These are phyloP conservation scores for Arachis hypogaea DNA, from an alignment of 306 rosid species.

Conservation along the genomic window DNA sequence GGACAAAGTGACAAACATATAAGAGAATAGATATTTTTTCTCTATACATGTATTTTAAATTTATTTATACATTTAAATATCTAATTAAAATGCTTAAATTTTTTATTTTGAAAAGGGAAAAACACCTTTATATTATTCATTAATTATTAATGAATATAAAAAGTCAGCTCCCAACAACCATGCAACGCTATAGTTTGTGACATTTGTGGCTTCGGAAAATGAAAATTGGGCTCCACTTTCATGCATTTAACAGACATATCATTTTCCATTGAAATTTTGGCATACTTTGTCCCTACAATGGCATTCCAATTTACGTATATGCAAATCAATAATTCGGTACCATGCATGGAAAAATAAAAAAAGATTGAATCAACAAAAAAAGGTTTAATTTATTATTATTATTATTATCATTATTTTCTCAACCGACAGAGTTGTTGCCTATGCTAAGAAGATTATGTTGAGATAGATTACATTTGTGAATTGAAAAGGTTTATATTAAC, in stretches of 20 bases:
- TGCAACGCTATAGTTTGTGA: constrained; percentile 34
- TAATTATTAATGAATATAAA: no score
- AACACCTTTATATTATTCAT: no score
- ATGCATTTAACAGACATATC: constrained; percentile 23
- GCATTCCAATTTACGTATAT: constrained; percentile 30
- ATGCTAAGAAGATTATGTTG: not conserved
- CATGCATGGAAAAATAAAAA: constrained; percentile 31
- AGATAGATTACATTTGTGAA: not conserved
- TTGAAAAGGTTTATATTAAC: not conserved
- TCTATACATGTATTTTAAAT: no score
- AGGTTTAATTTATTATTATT: not conserved
- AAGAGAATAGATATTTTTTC: no score
- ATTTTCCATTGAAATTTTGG: constrained; percentile 29
- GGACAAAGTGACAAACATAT: no score
- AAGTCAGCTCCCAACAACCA: constrained; percentile 37
- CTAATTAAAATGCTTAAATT: no score
- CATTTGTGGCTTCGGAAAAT: constrained; percentile 20
- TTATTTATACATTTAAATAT: no score
- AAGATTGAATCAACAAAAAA: not conserved
- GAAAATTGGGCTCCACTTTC: constrained; percentile 33
- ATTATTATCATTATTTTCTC: not conserved
- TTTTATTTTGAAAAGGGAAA: no score
- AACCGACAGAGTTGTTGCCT: not conserved
- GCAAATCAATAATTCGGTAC: constrained; percentile 23
- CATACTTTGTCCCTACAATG: constrained; percentile 26